A percentile compares a stretch with the other conserved stretches of the same genome.
Conservation (phyloP, 768 basidiomycete genomes). For the Pulveroboletus sp. region DNA sequence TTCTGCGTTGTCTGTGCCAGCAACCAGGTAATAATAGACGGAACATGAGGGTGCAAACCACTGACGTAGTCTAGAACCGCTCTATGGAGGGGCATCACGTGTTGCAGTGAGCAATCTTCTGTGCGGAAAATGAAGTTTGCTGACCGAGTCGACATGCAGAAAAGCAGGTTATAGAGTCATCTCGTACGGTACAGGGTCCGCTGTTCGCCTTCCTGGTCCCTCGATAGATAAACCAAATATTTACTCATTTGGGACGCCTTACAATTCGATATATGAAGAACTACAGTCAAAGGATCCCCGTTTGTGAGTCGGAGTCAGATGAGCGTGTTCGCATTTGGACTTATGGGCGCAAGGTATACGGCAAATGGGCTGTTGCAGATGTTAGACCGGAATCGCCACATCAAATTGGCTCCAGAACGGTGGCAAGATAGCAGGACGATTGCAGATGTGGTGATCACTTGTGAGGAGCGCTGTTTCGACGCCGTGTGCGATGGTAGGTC, state of each 20-base stretch:
- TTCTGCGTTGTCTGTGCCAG: conserved; percentile 99
- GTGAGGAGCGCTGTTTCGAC: conserved; percentile 98
- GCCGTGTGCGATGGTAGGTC: conserved; percentile 93
- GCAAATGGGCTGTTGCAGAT: conserved; percentile 93
- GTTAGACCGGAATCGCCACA: conserved; percentile 91
- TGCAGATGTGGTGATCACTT: conserved; percentile 97
- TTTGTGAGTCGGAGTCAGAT: conserved; percentile 52
- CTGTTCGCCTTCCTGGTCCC: conserved; percentile 92
- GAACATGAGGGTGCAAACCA: neutral
- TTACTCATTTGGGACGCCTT: conserved; percentile 95
- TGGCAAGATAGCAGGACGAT: conserved; percentile 92
- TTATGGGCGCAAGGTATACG: conserved; percentile 61
- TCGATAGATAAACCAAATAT: conserved; percentile 98
- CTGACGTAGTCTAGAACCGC: conserved; percentile 63
- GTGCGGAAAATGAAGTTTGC: neutral
- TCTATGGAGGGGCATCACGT: conserved; percentile 98
- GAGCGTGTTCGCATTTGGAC: conserved; percentile 5
- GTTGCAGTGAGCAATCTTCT: conserved; percentile 60
- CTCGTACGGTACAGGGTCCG: conserved; percentile 95
- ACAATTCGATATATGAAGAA: conserved; percentile 93
- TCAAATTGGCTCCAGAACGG: conserved; percentile 91
- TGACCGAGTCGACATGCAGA: conserved; percentile 43
- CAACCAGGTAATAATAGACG: conserved; percentile 69
- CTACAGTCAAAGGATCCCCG: conserved; percentile 77
- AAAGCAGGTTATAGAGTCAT: conserved; percentile 90